phyloP scores from a whole-genome alignment of 768 basidiomycete genomes.

The Thelephora aurantiotincta region DNA sequence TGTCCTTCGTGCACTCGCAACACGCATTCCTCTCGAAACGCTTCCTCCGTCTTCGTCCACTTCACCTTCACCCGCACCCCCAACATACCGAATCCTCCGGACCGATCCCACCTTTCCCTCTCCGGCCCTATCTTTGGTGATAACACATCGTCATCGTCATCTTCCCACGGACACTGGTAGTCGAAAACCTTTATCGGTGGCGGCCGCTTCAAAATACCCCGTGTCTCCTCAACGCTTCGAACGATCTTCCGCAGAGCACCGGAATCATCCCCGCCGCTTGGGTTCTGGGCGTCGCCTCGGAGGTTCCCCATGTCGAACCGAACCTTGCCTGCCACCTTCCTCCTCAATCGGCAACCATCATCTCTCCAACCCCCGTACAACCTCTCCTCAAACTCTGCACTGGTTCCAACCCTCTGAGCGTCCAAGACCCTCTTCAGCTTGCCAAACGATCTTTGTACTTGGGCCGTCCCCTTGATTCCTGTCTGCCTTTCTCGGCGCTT shows the following conservation, averaged over 20 bases:
- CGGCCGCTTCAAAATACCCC: constrained; percentile 6
- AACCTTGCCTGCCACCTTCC: no score
- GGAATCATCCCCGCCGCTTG: background rate
- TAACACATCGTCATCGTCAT: background rate
- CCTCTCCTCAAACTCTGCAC: background rate
- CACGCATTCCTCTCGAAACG: background rate
- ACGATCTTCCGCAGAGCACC: constrained; percentile 1
- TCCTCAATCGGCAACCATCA: no score
- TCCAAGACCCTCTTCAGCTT: no score
- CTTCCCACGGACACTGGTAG: constrained; percentile 2
- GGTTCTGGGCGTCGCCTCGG: background rate
- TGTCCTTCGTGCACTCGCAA: background rate
- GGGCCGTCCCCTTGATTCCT: no score
- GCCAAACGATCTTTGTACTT: no score
- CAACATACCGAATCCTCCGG: background rate
- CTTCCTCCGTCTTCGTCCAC: background rate
- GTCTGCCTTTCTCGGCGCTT: no score
- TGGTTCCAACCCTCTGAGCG: background rate
- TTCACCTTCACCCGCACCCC: background rate
- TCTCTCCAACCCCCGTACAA: no score
- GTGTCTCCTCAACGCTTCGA: background rate
- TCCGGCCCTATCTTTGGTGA: background rate
- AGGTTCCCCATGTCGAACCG: no score
- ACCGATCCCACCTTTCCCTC: background rate
- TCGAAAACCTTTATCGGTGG: constrained; percentile 4